phyloP scores from a whole-genome alignment of 352 stramenopile species.

The Phytopythium cucurbitacearum region DNA sequence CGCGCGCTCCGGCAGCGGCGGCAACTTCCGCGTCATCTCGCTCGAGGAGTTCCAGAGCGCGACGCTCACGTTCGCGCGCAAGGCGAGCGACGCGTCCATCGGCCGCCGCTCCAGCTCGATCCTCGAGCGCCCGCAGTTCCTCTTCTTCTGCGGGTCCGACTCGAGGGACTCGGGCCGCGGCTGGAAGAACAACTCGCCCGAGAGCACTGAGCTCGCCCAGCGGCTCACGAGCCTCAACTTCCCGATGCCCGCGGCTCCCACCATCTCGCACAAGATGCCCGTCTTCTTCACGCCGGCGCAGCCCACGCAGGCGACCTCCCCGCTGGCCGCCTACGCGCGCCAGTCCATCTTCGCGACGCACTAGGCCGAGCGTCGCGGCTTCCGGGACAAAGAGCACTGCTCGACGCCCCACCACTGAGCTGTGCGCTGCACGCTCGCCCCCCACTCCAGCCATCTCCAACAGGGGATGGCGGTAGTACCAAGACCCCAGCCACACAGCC shows the following conservation, averaged over 20 bases:
- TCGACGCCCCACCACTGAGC: too few relatives aligned
- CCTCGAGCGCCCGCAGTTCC: constrained; percentile 53
- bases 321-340: constrained; percentile 12
- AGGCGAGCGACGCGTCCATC: constrained; percentile 16
- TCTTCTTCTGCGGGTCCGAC: constrained; percentile 77
- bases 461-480: too few relatives aligned
- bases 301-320: constrained; percentile 2
- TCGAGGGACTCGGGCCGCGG: constrained; percentile 1
- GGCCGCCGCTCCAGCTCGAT: constrained; percentile 30
- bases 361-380: background rate
- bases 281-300: constrained; percentile 54
- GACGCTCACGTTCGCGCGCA: constrained; percentile 8
- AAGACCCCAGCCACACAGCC: too few relatives aligned
- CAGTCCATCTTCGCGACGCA: constrained; percentile 19
- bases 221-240: constrained; percentile 19
- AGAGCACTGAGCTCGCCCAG: constrained; percentile 16
- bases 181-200: constrained; percentile 2
- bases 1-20: constrained; percentile 5
- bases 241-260: constrained; percentile 22
- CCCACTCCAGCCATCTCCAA: too few relatives aligned
- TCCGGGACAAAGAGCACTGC: too few relatives aligned
- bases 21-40: constrained; percentile 30
- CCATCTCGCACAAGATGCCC: constrained; percentile 63
- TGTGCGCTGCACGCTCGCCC: too few relatives aligned
- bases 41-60: constrained; percentile 34